A percentile compares a stretch with the other conserved stretches of the same genome.
phyloP scores from a whole-genome alignment of 805 yeast genomes.

The Alloascoidea hylecoeti region DNA sequence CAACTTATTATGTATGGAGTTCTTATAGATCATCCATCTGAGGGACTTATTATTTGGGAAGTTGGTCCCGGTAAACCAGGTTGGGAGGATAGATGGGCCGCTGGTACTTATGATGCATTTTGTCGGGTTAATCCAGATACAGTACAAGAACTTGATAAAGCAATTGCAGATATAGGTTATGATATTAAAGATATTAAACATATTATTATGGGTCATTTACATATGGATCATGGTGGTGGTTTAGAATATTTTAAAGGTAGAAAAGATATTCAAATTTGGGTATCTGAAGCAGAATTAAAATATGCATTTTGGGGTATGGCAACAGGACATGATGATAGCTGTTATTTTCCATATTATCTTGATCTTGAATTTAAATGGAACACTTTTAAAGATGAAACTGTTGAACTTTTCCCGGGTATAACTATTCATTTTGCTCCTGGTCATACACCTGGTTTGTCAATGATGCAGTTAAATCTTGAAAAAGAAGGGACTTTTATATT shows the following conservation, averaged over 20 bases:
- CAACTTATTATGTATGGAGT: constrained; percentile 5
- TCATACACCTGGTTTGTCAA: constrained; percentile 4
- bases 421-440: constrained; percentile 5
- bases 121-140: constrained; percentile 4
- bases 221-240: constrained; percentile 6
- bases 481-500: background rate
- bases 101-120: constrained; percentile 3
- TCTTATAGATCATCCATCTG: constrained; percentile 5
- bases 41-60: constrained; percentile 5
- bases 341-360: constrained; percentile 4
- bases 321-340: constrained; percentile 4
- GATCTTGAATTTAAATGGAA: constrained; percentile 6
- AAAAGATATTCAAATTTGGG: constrained; percentile 5
- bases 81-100: constrained; percentile 5
- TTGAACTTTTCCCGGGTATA: constrained; percentile 4
- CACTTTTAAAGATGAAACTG: constrained; percentile 4
- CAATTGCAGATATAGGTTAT: constrained; percentile 4
- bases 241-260: constrained; percentile 5
- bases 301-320: constrained; percentile 6
- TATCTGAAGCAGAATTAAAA: constrained; percentile 5
- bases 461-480: background rate
- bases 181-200: constrained; percentile 4
- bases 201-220: constrained; percentile 6
- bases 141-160: constrained; percentile 3
- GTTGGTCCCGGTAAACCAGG: constrained; percentile 6